Evolutionary conservation across 345 rosid genomes (phyloP), one percentile per base, ranked within the genome.

Genomic region (Hypericum androsaemum): DNA sequence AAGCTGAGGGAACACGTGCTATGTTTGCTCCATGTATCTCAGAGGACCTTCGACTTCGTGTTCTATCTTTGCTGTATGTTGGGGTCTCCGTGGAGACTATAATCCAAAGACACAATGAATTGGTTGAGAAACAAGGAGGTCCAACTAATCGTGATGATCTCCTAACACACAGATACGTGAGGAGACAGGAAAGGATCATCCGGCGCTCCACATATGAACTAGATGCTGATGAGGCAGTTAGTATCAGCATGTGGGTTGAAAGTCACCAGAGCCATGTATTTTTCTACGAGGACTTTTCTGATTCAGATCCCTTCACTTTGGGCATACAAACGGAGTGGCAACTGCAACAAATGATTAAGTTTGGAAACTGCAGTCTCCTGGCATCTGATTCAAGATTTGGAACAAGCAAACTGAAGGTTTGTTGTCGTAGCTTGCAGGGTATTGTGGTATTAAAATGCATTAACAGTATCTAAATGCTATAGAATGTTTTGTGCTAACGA

Each of bases 301-400:
- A 85, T 39, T 69, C 81, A n/a, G 83, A 60, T 37, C 89, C 96
- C 49, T 88, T 88, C 62, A 61, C 71, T 28, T 71, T 88, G 76
- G 96, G 98, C 41, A 78, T 92, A 42, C 98, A 92, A 60, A 87
- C 94, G 12, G 96, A 92, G 69, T 92, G 96, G 98, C 98, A 92
- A 70, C 69, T 92, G 78, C 98, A 88, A 61, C 98, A 92, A 71
- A 76, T 92, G 96, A 85, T 88, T 66, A 88, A 81, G 41, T 88
- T 81, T 77, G 98, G 98, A 15, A 88, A 88, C 64, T 63, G 74
- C 60, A 70, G 94, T 72, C 80, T 92, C 46, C 12, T 92, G 71
- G 97, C 88, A 58, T 88, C 94, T 56, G 94, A 83, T 67, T 88
- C 94, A 55, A 83, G 79, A 67, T 88, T 92, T 71, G 98, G 95